Evolutionary conservation across 2,329 filamentous ascomycete species (phyloP), one percentile per base, ranked within the genome.

Genomic region (Alternaria sp.): DNA sequence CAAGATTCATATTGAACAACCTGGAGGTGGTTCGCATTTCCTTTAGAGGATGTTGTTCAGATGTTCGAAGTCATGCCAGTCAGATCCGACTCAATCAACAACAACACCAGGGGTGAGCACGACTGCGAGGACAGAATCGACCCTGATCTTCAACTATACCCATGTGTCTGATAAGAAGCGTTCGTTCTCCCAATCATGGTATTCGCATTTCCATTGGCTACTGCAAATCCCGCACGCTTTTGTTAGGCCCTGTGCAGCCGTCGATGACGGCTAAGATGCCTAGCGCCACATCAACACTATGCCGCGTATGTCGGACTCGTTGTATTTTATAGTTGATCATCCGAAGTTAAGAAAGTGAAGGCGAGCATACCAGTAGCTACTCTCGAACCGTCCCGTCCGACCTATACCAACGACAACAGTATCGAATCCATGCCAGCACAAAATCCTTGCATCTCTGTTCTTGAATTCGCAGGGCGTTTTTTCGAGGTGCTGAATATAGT

Each of bases 401-500:
- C 34, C 28, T 10, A 56, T 9, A 3, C 54, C 45, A 40, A 40
- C 33, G 0, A 54, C 21, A 13, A 56, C 41, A 10, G 46, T 39
- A 8, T 28, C 17, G 17, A 33, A 24, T 21, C 46, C 46, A 37
- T 31, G 29, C 10, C 31, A 50, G 39, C 48, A 52, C 48, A 56
- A 14, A 8, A 14, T 36, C 28, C 14, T 56, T 3, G 51, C 24
- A 11, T 56, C 31, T 17, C 48, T 56, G 7, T 48, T 41, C 29
- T 55, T 52, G 23, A 36, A 50, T 42, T 28, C 53, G 24, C 63
- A 64, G 14, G 11, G 36, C 5, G 41, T 48, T 2, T 41, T 58
- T 8, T 53, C 63, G 2, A 66, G 45, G n/a, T 28, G 55, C 13
- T 29, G 51, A 8, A 64, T 40, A 48, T 64, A 66, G 21, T 64